Percentiles rank a stretch among this genome's conserved stretches.
Evolutionary conservation across 2,329 filamentous ascomycete species (phyloP).

Genomic region (Ascochyta pisi): DNA sequence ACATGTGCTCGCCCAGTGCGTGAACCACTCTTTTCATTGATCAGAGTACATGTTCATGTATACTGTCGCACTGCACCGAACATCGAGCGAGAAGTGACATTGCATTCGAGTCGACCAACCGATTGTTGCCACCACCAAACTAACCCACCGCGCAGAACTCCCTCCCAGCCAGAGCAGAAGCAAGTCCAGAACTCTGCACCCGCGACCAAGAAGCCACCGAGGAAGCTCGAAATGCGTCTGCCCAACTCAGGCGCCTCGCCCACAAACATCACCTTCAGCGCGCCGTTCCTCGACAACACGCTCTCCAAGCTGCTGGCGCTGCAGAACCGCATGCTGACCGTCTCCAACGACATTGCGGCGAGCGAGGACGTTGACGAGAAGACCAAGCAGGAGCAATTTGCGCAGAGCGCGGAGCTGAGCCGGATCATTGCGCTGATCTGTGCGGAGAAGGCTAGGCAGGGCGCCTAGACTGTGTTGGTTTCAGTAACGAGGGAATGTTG

Average conservation of each 20-base stretch:
- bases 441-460: conserved; percentile 60
- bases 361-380: conserved; percentile 55
- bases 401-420: conserved; percentile 57
- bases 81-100: not conserved
- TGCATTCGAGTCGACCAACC: not conserved
- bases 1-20: not conserved
- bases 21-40: not conserved
- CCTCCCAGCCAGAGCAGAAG: conserved; percentile 27
- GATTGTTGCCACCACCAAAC: not conserved
- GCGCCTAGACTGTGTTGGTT: conserved; percentile 30
- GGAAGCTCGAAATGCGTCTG: conserved; percentile 60
- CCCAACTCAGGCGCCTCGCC: conserved; percentile 44
- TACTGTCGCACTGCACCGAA: not conserved
- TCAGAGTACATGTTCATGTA: not conserved
- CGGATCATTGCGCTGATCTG: conserved; percentile 60
- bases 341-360: conserved; percentile 55
- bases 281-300: conserved; percentile 61
- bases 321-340: conserved; percentile 59
- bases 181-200: conserved; percentile 21
- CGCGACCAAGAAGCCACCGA: conserved; percentile 51
- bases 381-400: conserved; percentile 58
- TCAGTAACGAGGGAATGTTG: not conserved
- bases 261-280: conserved; percentile 57
- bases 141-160: conserved; percentile 22
- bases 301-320: conserved; percentile 58